These are phyloP conservation scores for Pezicula radicicola DNA, from an alignment of 2,329 filamentous ascomycete genomes.

Conservation along the genomic window DNA sequence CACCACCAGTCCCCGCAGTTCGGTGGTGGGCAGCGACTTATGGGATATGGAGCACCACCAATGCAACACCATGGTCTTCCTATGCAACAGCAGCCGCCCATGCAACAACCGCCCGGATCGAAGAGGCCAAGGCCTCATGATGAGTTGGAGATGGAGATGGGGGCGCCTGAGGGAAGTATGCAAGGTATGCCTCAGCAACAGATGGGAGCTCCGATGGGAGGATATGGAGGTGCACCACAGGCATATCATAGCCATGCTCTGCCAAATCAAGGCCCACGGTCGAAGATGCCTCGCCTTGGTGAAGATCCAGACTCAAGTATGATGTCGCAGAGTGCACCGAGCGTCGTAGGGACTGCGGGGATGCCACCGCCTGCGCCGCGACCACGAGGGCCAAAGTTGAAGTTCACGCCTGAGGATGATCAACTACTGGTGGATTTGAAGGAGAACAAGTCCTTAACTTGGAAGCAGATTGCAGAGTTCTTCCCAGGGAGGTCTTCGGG, in stretches of 20 bases:
- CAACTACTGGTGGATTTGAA: slow-evolving; percentile 84
- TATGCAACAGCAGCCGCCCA: slow-evolving; percentile 27
- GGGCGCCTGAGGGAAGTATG: slow-evolving; percentile 40
- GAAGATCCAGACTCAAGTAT: slow-evolving; percentile 39
- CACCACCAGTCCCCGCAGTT: slow-evolving; percentile 42
- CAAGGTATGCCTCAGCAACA: slow-evolving; percentile 47
- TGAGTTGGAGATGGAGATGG: slow-evolving; percentile 48
- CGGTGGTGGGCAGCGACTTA: slow-evolving; percentile 47
- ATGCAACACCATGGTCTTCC: slow-evolving; percentile 2
- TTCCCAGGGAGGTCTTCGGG: slow-evolving; percentile 89
- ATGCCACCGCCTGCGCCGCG: slow-evolving; percentile 82
- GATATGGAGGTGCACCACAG: slow-evolving; percentile 31
- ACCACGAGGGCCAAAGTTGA: slow-evolving; percentile 84
- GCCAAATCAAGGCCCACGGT: slow-evolving; percentile 68
- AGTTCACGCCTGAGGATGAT: slow-evolving; percentile 92
- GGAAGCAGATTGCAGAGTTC: slow-evolving; percentile 97
- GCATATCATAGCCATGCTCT: slow-evolving; percentile 73
- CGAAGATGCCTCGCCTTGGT: slow-evolving; percentile 64
- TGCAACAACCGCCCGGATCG: slow-evolving; percentile 27
- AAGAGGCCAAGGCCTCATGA: slow-evolving; percentile 54
- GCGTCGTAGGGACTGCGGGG: slow-evolving; percentile 79
- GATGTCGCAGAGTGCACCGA: slow-evolving; percentile 64
- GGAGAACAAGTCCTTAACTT: slow-evolving; percentile 90
- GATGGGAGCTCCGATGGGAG: slow-evolving; percentile 52
- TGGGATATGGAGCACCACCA: slow-evolving; percentile 38